Conservation (phyloP, 2,329 filamentous ascomycete genomes). For the Colletotrichum sp. region DNA sequence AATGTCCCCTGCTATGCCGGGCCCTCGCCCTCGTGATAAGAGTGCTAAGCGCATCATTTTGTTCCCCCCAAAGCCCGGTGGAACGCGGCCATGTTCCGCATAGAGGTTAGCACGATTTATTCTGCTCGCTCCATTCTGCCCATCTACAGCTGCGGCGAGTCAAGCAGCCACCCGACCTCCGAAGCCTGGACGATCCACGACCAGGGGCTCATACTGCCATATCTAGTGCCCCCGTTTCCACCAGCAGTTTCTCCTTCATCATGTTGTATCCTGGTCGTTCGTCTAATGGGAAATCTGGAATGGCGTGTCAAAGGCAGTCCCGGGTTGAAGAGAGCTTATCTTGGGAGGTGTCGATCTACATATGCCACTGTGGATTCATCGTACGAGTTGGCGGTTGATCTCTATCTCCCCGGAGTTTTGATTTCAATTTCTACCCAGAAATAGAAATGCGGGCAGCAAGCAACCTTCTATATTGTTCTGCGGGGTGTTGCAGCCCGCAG, state of each 20-base stretch:
- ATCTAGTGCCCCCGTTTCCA: not conserved
- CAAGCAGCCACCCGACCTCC: not conserved
- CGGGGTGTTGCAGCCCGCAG: not conserved
- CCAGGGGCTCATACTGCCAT: not conserved
- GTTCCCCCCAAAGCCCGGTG: no score
- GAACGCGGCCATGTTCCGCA: not conserved
- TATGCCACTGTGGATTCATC: not conserved
- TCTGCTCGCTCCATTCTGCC: not conserved
- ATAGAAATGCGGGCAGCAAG: not conserved
- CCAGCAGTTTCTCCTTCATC: not conserved
- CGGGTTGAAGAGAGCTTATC: not conserved
- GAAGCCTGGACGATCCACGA: not conserved
- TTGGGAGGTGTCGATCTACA: not conserved
- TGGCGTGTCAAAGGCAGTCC: not conserved
- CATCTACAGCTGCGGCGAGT: not conserved
- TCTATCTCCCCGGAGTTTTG: not conserved
- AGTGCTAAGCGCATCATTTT: not conserved
- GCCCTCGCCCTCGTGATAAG: not conserved
- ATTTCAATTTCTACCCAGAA: not conserved
- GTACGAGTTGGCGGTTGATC: not conserved
- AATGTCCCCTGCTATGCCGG: not conserved
- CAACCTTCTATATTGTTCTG: not conserved
- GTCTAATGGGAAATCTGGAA: not conserved
- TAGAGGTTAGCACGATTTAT: not conserved
- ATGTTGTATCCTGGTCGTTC: not conserved